A percentile compares a stretch with the other conserved stretches of the same genome.
Conservation (phyloP, 306 rosid genomes). For the Gillenia trifoliata region DNA sequence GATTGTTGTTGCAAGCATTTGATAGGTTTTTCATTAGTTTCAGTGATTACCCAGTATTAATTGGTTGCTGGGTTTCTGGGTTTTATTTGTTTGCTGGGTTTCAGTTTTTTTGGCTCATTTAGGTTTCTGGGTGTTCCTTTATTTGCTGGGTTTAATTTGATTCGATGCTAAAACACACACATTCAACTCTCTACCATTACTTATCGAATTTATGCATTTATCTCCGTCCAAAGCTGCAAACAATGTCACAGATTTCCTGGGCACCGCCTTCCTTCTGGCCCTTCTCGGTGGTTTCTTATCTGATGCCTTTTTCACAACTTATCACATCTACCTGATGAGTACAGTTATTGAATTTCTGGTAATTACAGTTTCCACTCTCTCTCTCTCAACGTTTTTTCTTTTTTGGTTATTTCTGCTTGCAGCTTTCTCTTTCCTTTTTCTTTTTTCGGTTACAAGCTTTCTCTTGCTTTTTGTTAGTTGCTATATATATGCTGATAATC, state of each 20-base stretch:
- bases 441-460: background rate
- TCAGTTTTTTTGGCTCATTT: too few species aligned
- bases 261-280: conserved; percentile 88
- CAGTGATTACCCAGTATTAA: too few species aligned
- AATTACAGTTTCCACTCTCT: conserved; percentile 16
- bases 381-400: background rate
- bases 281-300: conserved; percentile 93
- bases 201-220: conserved; percentile 61
- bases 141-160: too few species aligned
- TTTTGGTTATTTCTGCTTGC: background rate
- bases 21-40: too few species aligned
- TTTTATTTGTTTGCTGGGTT: too few species aligned
- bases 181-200: too few species aligned
- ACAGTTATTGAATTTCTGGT: conserved; percentile 81
- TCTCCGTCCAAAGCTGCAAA: conserved; percentile 80
- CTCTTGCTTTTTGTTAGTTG: background rate
- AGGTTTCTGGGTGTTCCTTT: too few species aligned
- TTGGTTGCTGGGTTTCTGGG: too few species aligned
- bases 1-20: too few species aligned
- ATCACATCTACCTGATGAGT: conserved; percentile 74
- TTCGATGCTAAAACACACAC: too few species aligned
- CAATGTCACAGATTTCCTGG: conserved; percentile 94
- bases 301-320: conserved; percentile 81
- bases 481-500: background rate
- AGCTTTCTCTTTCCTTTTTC: background rate